Evolutionary conservation across 2,329 filamentous ascomycete species (phyloP).

Genomic region (Sodiomyces alkalinus): DNA sequence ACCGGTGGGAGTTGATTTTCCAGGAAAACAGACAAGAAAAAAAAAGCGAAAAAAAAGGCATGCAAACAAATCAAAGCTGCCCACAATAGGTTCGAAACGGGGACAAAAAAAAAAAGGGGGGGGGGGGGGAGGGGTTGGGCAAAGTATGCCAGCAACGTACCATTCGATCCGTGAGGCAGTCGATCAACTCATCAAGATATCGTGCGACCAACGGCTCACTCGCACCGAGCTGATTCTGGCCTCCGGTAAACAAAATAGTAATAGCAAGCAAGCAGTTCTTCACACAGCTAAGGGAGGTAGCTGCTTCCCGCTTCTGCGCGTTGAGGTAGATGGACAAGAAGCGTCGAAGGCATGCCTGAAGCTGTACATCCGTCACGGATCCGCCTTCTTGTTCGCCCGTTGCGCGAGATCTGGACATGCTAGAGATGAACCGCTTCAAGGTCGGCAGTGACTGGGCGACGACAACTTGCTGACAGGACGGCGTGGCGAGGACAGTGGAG

Average conservation of each 20-base stretch:
- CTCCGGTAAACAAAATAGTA: slow-evolving; percentile 77
- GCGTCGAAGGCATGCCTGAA: slow-evolving; percentile 68
- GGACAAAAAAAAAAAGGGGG: not conserved
- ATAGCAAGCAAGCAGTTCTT: slow-evolving; percentile 84
- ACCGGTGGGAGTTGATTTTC: too few species aligned
- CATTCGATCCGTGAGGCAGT: slow-evolving; percentile 69
- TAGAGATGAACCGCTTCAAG: slow-evolving; percentile 77
- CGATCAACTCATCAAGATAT: slow-evolving; percentile 68
- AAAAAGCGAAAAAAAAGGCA: too few species aligned
- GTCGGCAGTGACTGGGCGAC: slow-evolving; percentile 83
- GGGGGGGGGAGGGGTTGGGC: not conserved
- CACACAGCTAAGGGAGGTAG: slow-evolving; percentile 71
- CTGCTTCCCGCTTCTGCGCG: slow-evolving; percentile 57
- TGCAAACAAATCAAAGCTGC: too few species aligned
- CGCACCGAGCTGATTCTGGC: slow-evolving; percentile 56
- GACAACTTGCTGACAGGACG: slow-evolving; percentile 73
- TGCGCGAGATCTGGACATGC: slow-evolving; percentile 41
- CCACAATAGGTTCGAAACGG: too few species aligned
- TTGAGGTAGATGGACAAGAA: slow-evolving; percentile 69
- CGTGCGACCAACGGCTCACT: slow-evolving; percentile 59
- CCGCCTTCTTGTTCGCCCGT: slow-evolving; percentile 17
- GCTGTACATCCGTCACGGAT: slow-evolving; percentile 47
- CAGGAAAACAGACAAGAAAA: too few species aligned
- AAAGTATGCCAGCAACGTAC: slow-evolving; percentile 41
- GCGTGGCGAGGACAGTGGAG: slow-evolving; percentile 77